A percentile compares a stretch with the other conserved stretches of the same genome.
Conservation (phyloP, 73 alveolate genomes). For the Uronychia setigera region DNA sequence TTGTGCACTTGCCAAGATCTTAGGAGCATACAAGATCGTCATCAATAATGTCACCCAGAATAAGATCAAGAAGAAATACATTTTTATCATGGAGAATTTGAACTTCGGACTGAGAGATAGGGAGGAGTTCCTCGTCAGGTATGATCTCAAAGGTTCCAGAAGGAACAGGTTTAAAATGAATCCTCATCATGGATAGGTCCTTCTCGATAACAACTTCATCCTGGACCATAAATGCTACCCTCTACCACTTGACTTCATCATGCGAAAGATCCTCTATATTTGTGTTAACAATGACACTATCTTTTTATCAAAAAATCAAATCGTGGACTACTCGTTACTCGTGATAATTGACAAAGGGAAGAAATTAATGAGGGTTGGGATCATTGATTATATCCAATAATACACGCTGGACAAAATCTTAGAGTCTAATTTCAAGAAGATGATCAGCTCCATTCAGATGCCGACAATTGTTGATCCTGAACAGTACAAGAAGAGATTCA, state of each 20-base stretch:
- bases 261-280: constrained; percentile 9
- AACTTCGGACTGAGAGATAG: constrained; percentile 34
- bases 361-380: constrained; percentile 39
- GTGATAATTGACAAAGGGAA: constrained; percentile 21
- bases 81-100: constrained; percentile 55
- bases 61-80: constrained; percentile 37
- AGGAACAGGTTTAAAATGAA: constrained; percentile 27
- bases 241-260: constrained; percentile 11
- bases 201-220: constrained; percentile 59
- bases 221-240: constrained; percentile 44
- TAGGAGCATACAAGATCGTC: constrained; percentile 52
- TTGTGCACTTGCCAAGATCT: constrained; percentile 35
- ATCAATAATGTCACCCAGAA: constrained; percentile 17
- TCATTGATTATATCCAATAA: constrained; percentile 59
- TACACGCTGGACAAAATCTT: constrained; percentile 56
- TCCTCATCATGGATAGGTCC: constrained; percentile 17
- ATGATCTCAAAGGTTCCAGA: constrained; percentile 68
- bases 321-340: constrained; percentile 65
- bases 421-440: constrained; percentile 39
- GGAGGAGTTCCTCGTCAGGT: constrained; percentile 37
- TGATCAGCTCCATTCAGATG: constrained; percentile 14
- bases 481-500: constrained; percentile 48
- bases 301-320: constrained; percentile 18
- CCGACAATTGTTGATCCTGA: constrained; percentile 62
- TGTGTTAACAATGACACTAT: constrained; percentile 58